phyloP scores from a whole-genome alignment of 768 basidiomycete species.

The Roridomyces roridus region DNA sequence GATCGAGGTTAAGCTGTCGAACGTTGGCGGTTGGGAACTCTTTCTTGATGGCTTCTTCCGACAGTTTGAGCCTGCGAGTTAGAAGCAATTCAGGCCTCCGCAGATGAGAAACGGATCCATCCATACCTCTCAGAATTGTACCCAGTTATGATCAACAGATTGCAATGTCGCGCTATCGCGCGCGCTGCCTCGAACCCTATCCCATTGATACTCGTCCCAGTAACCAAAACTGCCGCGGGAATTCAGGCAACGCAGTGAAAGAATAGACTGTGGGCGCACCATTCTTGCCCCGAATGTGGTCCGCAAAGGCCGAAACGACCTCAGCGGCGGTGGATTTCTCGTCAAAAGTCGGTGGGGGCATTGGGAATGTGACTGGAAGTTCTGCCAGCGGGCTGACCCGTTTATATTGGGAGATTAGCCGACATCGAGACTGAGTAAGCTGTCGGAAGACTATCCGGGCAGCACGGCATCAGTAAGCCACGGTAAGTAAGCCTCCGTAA shows the following conservation, averaged over 20 bases:
- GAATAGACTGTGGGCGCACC: background rate
- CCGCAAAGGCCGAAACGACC: background rate
- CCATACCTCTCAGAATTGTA: slow-evolving; percentile 8
- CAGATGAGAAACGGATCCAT: background rate
- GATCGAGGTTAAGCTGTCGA: background rate
- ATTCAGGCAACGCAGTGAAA: background rate
- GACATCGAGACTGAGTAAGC: too few species aligned
- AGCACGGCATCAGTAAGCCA: too few species aligned
- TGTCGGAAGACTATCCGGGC: too few species aligned
- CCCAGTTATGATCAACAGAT: slow-evolving; percentile 1
- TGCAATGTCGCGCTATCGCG: background rate
- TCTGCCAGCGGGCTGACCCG: too few species aligned
- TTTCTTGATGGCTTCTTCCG: slow-evolving; percentile 4
- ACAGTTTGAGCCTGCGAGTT: background rate
- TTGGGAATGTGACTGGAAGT: too few species aligned
- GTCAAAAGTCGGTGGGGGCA: background rate
- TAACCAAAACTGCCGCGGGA: background rate
- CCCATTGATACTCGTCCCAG: background rate
- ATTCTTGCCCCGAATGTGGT: background rate
- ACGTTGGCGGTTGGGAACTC: background rate
- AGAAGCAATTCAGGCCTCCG: too few species aligned
- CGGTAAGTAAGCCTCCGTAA: too few species aligned
- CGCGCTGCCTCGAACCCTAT: slow-evolving; percentile 5
- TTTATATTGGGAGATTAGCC: too few species aligned
- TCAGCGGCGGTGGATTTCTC: background rate